phyloP scores from a whole-genome alignment of 495 filamentous ascomycete genomes.

The Bacidia gigantensis region DNA sequence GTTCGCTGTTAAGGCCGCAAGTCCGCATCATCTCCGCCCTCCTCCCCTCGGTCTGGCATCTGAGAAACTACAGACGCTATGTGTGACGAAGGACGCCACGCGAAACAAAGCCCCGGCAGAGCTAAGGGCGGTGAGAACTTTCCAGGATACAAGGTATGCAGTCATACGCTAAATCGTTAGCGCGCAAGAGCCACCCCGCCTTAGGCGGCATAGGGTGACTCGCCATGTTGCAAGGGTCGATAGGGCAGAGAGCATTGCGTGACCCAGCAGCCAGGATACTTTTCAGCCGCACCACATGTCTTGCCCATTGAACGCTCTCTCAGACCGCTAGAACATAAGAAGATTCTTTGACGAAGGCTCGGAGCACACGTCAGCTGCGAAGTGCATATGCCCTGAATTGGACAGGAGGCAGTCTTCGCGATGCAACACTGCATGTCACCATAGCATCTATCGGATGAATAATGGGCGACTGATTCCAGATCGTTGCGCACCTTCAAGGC shows the following conservation, averaged over 20 bases:
- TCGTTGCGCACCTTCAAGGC: background rate
- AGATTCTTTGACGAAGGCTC: background rate
- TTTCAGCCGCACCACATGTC: constrained; percentile 4
- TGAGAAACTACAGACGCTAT: background rate
- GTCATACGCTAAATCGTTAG: constrained; percentile 5
- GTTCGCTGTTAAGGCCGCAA: background rate
- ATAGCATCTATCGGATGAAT: background rate
- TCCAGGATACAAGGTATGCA: constrained; percentile 3
- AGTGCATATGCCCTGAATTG: background rate
- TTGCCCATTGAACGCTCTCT: background rate
- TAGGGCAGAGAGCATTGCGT: background rate
- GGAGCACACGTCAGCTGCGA: background rate
- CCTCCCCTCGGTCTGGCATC: background rate
- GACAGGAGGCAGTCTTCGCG: background rate
- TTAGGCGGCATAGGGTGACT: background rate
- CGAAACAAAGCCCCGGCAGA: background rate
- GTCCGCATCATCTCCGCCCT: constrained; percentile 9
- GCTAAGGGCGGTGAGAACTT: constrained; percentile 5
- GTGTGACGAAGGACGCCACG: background rate
- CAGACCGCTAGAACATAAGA: background rate
- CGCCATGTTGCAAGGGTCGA: constrained; percentile 2
- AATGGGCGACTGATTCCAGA: background rate
- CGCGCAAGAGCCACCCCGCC: background rate
- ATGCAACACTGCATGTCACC: background rate
- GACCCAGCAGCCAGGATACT: background rate